Evolutionary conservation across 768 basidiomycete genomes (phyloP).

Genomic region (Tricholomella constricta): DNA sequence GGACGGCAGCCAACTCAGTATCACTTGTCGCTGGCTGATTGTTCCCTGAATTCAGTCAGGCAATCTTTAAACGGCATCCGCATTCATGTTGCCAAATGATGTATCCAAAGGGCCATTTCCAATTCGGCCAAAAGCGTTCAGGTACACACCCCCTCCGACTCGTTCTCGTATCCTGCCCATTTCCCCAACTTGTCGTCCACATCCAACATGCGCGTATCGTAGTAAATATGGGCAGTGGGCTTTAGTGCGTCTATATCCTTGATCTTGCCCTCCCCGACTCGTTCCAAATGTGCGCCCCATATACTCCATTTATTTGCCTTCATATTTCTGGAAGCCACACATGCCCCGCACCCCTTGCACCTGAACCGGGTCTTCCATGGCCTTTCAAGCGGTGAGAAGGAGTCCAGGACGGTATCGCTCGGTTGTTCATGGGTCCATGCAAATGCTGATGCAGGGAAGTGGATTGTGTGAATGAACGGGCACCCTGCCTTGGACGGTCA

Average conservation of each 20-base stretch:
- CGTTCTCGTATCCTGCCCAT: constrained; percentile 64
- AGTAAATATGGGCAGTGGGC: constrained; percentile 70
- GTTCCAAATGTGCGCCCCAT: constrained; percentile 58
- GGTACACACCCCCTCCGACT: constrained; percentile 39
- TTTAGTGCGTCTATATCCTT: constrained; percentile 54
- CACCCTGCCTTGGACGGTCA: constrained; percentile 37
- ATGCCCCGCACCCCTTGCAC: constrained; percentile 62
- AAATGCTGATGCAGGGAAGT: constrained; percentile 53
- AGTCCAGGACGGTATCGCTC: constrained; percentile 39
- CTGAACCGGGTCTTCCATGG: constrained; percentile 63
- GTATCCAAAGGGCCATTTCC: constrained; percentile 1
- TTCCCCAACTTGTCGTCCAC: constrained; percentile 58
- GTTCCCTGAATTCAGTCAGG: not conserved
- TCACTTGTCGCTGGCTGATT: not conserved
- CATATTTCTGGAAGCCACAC: constrained; percentile 54
- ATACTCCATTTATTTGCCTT: constrained; percentile 52
- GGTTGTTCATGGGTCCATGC: constrained; percentile 51
- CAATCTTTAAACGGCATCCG: constrained; percentile 2
- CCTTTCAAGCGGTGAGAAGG: constrained; percentile 49
- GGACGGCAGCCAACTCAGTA: not conserved
- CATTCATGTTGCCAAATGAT: constrained; percentile 8
- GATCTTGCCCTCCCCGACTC: constrained; percentile 52
- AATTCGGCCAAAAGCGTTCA: constrained; percentile 8
- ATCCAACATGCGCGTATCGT: constrained; percentile 61
- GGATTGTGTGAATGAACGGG: constrained; percentile 64